A percentile compares a stretch with the other conserved stretches of the same genome.
These are phyloP conservation scores for Penicillium taxi DNA, from an alignment of 495 filamentous ascomycete genomes.

Conservation along the genomic window DNA sequence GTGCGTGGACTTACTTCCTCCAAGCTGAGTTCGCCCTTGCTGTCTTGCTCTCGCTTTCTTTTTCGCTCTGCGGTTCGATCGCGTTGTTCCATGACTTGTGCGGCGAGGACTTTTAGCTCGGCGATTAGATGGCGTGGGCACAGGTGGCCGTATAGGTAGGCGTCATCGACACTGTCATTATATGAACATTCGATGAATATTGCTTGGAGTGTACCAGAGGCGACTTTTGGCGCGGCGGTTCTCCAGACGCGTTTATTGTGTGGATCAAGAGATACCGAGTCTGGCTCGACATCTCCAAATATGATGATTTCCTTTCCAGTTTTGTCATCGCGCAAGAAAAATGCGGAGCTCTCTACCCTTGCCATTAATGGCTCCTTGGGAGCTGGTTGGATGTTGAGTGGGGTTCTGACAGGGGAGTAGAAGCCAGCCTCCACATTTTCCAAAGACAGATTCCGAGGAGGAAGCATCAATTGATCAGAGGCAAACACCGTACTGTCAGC, in stretches of 20 bases:
- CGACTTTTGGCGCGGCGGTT: conserved; percentile 77
- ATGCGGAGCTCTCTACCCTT: conserved; percentile 75
- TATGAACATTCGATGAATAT: conserved; percentile 97
- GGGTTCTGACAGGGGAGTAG: conserved; percentile 27
- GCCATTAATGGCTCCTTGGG: conserved; percentile 26
- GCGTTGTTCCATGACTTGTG: conserved; percentile 43
- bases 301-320: conserved; percentile 74
- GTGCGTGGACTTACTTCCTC: conserved; percentile 21
- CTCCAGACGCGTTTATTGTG: conserved; percentile 74
- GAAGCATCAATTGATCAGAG: conserved; percentile 22
- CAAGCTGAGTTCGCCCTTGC: neutral
- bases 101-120: conserved; percentile 67
- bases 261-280: conserved; percentile 72
- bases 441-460: conserved; percentile 23
- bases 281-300: conserved; percentile 93
- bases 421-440: conserved; percentile 27
- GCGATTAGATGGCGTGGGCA: conserved; percentile 69
- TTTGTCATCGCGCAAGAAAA: conserved; percentile 70
- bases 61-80: neutral
- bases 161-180: conserved; percentile 64
- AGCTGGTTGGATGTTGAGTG: conserved; percentile 13
- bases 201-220: conserved; percentile 55
- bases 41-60: neutral
- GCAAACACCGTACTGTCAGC: conserved; percentile 42
- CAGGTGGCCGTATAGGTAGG: conserved; percentile 78